These are phyloP conservation scores for Rhizopus microsporus DNA, from an alignment of 371 early-diverging fungal genomes.

Conservation along the genomic window DNA sequence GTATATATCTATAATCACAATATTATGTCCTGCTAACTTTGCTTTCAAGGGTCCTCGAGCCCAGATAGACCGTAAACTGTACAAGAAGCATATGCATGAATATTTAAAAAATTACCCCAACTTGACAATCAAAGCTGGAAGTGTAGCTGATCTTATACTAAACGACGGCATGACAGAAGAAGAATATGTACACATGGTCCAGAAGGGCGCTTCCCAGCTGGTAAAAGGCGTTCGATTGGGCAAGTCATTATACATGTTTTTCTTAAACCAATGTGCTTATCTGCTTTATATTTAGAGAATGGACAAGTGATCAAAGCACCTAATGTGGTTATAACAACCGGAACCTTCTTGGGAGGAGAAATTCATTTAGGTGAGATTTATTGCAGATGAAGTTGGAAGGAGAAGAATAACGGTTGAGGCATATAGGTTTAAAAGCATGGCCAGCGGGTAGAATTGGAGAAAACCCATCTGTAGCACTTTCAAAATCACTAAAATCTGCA, in stretches of 20 bases:
- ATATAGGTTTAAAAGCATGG: constrained; percentile 65
- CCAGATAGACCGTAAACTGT: constrained; percentile 81
- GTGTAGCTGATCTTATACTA: constrained; percentile 74
- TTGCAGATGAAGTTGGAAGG: not conserved
- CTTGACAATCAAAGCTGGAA: constrained; percentile 68
- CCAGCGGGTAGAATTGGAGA: constrained; percentile 83
- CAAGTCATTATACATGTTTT: constrained; percentile 12
- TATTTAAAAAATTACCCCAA: constrained; percentile 68
- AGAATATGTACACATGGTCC: constrained; percentile 25
- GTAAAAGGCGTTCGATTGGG: constrained; percentile 47
- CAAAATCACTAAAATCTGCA: constrained; percentile 71
- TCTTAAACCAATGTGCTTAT: not conserved
- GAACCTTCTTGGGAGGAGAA: constrained; percentile 85
- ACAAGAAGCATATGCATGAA: constrained; percentile 75
- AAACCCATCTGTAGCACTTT: constrained; percentile 74
- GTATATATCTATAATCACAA: constrained; percentile 31
- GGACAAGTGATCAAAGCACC: constrained; percentile 71
- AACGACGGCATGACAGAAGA: constrained; percentile 36
- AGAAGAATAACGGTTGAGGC: not conserved
- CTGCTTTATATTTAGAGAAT: constrained; percentile 41
- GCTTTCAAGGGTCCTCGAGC: constrained; percentile 72
- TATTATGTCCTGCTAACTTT: not conserved
- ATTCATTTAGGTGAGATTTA: constrained; percentile 67
- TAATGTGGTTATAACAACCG: constrained; percentile 82
- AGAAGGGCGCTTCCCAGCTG: constrained; percentile 31